phyloP scores from a whole-genome alignment of 768 basidiomycete species.

The Dioszegia crocea region DNA sequence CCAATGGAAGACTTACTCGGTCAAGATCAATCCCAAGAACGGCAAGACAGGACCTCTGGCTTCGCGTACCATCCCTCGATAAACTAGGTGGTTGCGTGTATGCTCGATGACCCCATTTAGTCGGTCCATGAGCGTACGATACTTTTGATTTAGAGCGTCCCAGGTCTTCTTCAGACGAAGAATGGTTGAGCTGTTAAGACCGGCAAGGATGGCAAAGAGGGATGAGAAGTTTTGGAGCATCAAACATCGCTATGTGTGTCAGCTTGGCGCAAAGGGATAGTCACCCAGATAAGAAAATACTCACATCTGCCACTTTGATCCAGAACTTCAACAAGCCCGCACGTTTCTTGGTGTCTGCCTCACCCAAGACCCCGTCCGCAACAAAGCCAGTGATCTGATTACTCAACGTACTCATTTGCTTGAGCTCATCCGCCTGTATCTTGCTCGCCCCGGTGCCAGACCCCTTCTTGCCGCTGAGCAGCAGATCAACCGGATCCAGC shows the following conservation, averaged over 20 bases:
- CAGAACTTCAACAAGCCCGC: conserved; percentile 81
- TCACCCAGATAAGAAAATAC: conserved; percentile 16
- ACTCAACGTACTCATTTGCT: conserved; percentile 78
- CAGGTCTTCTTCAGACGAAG: conserved; percentile 88
- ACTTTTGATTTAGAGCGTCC: conserved; percentile 77
- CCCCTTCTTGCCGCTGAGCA: conserved; percentile 70
- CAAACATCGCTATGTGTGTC: conserved; percentile 67
- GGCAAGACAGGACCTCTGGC: conserved; percentile 90
- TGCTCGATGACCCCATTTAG: conserved; percentile 86
- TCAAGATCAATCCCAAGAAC: conserved; percentile 70
- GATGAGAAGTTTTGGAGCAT: conserved; percentile 84
- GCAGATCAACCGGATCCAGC: conserved; percentile 80
- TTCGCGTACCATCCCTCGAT: conserved; percentile 77
- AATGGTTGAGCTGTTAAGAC: conserved; percentile 92
- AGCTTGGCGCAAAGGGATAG: background rate
- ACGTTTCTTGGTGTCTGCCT: conserved; percentile 77
- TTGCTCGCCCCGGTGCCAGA: background rate
- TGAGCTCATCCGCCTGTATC: conserved; percentile 60
- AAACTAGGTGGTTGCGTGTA: conserved; percentile 60
- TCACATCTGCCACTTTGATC: conserved; percentile 66
- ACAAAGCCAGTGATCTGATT: conserved; percentile 85
- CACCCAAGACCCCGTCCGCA: conserved; percentile 85
- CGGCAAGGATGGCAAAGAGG: conserved; percentile 84
- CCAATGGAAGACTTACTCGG: conserved; percentile 35
- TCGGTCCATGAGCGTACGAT: conserved; percentile 69